phyloP scores from a whole-genome alignment of 2,329 filamentous ascomycete species.

The Thielaviopsis populi region DNA sequence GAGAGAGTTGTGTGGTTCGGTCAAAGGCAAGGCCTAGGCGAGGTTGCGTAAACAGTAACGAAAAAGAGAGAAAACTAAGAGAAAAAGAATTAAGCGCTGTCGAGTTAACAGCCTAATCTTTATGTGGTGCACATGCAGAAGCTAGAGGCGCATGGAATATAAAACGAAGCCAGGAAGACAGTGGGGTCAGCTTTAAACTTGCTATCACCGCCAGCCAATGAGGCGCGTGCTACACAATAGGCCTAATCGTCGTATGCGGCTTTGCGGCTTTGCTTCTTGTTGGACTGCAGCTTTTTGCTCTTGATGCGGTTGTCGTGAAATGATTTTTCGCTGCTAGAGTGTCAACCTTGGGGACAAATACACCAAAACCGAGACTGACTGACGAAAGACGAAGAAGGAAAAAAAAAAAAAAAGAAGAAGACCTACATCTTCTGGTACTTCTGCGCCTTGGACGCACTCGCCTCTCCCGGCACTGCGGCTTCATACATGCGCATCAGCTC shows the following conservation, averaged over 20 bases:
- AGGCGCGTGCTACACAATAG: conserved; percentile 12
- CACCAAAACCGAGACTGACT: neutral
- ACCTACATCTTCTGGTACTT: conserved; percentile 36
- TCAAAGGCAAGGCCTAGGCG: neutral
- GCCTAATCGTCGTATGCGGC: conserved; percentile 21
- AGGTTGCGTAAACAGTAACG: neutral
- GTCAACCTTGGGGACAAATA: neutral
- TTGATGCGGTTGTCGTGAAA: conserved; percentile 33
- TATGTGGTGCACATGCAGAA: neutral
- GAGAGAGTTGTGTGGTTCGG: neutral
- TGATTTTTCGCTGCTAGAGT: conserved; percentile 29
- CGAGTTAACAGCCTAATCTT: neutral
- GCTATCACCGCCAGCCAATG: neutral
- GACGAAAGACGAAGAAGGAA: neutral
- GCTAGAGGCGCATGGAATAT: neutral
- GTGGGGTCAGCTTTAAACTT: neutral
- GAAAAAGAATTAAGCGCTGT: neutral
- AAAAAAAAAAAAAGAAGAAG: neutral
- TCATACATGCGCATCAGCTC: conserved; percentile 36
- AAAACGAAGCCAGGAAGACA: neutral
- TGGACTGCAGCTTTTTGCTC: conserved; percentile 34
- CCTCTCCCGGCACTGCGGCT: conserved; percentile 32
- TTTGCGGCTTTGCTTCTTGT: conserved; percentile 34
- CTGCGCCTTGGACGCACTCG: conserved; percentile 31
- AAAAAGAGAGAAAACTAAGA: neutral